phyloP scores from a whole-genome alignment of 1,284 basidiomycete genomes.

The Sporisorium reilianum region DNA sequence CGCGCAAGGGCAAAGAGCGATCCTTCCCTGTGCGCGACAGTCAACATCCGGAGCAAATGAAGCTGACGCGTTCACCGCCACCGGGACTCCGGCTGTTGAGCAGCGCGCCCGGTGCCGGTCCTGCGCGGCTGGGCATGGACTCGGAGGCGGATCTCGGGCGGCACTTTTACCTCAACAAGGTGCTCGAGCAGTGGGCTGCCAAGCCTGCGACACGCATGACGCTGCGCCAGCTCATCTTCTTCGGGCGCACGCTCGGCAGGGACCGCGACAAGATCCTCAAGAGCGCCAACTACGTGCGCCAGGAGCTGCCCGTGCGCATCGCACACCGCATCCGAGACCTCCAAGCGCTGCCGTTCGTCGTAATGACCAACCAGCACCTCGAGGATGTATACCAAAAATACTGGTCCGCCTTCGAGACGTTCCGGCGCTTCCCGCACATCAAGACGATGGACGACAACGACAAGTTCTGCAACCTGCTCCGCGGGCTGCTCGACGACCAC shows the following conservation, averaged over 20 bases:
- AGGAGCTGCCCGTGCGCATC: conserved; percentile 87
- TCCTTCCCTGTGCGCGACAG: neutral
- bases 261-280: conserved; percentile 62
- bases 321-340: conserved; percentile 88
- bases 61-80: neutral
- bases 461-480: conserved; percentile 80
- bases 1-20: conserved; percentile 24
- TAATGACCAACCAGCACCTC: conserved; percentile 86
- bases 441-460: conserved; percentile 81
- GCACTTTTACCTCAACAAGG: conserved; percentile 87
- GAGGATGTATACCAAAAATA: conserved; percentile 81
- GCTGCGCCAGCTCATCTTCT: conserved; percentile 81
- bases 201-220: conserved; percentile 81
- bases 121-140: conserved; percentile 32
- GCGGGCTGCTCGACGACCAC: conserved; percentile 79
- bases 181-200: conserved; percentile 83
- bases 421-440: conserved; percentile 81
- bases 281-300: conserved; percentile 88
- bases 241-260: conserved; percentile 50
- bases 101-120: neutral
- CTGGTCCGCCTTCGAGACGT: conserved; percentile 71
- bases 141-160: conserved; percentile 57
- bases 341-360: conserved; percentile 86
- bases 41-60: neutral
- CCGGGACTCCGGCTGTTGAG: conserved; percentile 21